Evolutionary conservation across 495 filamentous ascomycete species (phyloP).

Genomic region (Aspergillus baeticus): DNA sequence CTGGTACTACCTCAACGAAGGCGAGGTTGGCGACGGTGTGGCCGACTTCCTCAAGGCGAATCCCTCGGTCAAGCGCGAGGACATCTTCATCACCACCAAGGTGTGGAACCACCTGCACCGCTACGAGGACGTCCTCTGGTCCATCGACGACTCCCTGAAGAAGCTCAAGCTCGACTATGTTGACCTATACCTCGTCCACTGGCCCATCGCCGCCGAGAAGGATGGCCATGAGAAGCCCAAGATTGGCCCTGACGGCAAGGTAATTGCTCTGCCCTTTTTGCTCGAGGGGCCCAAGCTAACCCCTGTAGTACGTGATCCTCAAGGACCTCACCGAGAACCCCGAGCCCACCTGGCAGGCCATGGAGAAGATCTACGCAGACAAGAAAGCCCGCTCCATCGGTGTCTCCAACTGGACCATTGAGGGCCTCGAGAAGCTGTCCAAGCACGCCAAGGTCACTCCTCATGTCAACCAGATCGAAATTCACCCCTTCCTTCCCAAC

Average conservation of each 20-base stretch:
- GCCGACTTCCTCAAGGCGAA: constrained; percentile 61
- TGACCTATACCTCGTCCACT: constrained; percentile 84
- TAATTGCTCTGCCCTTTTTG: constrained; percentile 14
- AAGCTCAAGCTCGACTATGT: constrained; percentile 78
- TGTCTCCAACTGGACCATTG: constrained; percentile 79
- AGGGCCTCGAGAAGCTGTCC: constrained; percentile 67
- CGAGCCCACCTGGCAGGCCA: constrained; percentile 72
- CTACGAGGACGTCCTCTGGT: constrained; percentile 58
- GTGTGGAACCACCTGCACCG: constrained; percentile 69
- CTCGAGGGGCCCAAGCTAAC: background rate
- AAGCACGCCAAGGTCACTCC: constrained; percentile 66
- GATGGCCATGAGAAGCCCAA: constrained; percentile 55
- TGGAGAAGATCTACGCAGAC: constrained; percentile 72
- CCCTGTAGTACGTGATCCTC: constrained; percentile 48
- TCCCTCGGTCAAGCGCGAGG: constrained; percentile 63
- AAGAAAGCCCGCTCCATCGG: constrained; percentile 79
- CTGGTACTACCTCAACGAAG: constrained; percentile 85
- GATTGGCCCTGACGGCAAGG: constrained; percentile 75
- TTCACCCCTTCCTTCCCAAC: constrained; percentile 90
- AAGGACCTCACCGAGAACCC: constrained; percentile 63
- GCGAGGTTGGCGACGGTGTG: constrained; percentile 74
- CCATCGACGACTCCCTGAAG: constrained; percentile 69
- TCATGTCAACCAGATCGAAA: constrained; percentile 87
- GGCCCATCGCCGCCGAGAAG: constrained; percentile 68
- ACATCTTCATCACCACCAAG: constrained; percentile 84